Evolutionary conservation across 164 flowering plant species (phyloP).

Genomic region (Tetrastigma voinierianum): DNA sequence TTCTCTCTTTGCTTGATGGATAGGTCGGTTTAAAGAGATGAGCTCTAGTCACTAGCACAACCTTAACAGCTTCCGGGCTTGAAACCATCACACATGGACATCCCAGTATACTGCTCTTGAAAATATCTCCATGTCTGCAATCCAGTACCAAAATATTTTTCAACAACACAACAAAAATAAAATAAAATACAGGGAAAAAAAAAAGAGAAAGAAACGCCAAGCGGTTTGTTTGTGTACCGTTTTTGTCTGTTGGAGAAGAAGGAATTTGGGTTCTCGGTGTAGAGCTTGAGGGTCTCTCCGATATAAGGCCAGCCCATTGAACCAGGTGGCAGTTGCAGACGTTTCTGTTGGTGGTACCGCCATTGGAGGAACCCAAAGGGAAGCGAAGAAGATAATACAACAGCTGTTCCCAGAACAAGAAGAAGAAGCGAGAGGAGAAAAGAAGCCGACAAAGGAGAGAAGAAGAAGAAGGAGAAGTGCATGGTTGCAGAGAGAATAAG

Average conservation of each 20-base stretch:
- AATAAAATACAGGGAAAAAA: neutral
- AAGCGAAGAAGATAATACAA: neutral
- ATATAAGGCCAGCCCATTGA: slow-evolving; percentile 94
- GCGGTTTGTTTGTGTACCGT: slow-evolving; percentile 29
- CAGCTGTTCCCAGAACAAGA: neutral
- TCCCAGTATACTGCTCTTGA: slow-evolving; percentile 83
- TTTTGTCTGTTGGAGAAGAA: slow-evolving; percentile 65
- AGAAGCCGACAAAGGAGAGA: neutral
- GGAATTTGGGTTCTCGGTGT: slow-evolving; percentile 67
- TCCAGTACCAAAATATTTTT: no score
- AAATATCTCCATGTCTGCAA: slow-evolving; percentile 71
- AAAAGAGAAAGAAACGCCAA: neutral
- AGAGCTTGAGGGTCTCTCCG: slow-evolving; percentile 81
- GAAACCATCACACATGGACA: slow-evolving; percentile 93
- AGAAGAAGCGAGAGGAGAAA: neutral
- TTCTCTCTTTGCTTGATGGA: slow-evolving; percentile 74
- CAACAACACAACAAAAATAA: no score
- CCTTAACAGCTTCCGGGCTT: slow-evolving; percentile 70
- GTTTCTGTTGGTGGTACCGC: slow-evolving; percentile 18
- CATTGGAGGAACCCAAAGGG: slow-evolving; percentile 13
- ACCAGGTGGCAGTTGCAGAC: slow-evolving; percentile 86
- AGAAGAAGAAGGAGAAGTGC: slow-evolving; percentile 3
- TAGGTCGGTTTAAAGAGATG: slow-evolving; percentile 72
- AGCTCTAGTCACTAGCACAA: slow-evolving; percentile 58
- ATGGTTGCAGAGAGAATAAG: neutral